Base-by-base conservation (phyloP, 108 stramenopile species). In the Nannochloropsis oceanica region DNA sequence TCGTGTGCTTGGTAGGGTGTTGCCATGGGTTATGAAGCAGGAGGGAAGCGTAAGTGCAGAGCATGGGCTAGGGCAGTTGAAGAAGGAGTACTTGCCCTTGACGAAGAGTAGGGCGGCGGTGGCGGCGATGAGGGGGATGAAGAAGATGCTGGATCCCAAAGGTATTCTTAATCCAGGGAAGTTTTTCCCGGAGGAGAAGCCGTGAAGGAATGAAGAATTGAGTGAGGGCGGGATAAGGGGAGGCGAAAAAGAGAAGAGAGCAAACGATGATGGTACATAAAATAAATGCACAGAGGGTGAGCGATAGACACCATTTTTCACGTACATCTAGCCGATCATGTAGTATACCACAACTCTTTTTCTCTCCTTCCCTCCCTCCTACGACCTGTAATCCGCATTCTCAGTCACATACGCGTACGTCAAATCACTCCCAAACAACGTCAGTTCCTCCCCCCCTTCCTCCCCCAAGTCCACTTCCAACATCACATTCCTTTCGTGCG, bases 41-140 rank as follows among this genome's bases (percentile, higher is more conserved):
- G 90, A 92, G n/a, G 98, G 98, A n/a, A 96, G 96, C 82, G 95
- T 99, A 27, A 95, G 95, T 26, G 99, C 99, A 12, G 99, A 99
- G 90, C 99, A 99, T 90, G 99, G 99, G 44, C 87, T 99, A 59
- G 98, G 98, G 25, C 95, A 96, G 91, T 91, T 92, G 85, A 99
- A 99, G 87, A 85, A 92, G 44, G 83, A 91, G 26, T 91, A 88
- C 83, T 80, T 96, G 25, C 25, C n/a, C 50, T 20, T 83, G 80
- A 84, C 81, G 44, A 84, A 89, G 43, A 13, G 82, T 9, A 42
- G 11, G 13, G 34, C 42, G 44, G 90, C 82, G 44, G 11, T 92
- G 26, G 82, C 10, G 11, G 44, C 88, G 22, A 92, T 93, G 92
- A 42, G 85, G 27, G 42, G n/a, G 14, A 26, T 93, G 27, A 93